Percentiles rank a stretch among this genome's conserved stretches.
Evolutionary conservation across 306 rosid genomes (phyloP).

Genomic region (Citrullus amarus): DNA sequence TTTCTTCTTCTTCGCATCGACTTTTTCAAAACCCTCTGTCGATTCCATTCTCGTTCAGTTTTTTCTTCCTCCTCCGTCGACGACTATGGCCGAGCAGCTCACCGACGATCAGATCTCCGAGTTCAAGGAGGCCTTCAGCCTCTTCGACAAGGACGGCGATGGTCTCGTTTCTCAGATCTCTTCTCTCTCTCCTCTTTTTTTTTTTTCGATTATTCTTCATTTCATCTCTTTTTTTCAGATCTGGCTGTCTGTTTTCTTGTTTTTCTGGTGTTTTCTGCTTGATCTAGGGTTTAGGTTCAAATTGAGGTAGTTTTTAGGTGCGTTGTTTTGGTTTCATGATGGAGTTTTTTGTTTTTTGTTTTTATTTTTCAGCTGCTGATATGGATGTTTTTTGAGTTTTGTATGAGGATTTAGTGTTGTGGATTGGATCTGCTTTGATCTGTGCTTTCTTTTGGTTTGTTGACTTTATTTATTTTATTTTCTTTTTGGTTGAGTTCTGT

Average conservation of each 20-base stretch:
- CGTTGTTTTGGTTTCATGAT: background rate
- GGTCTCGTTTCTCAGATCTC: slow-evolving; percentile 50
- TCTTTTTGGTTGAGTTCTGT: background rate
- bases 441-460: too few species aligned
- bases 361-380: background rate
- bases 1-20: background rate
- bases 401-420: background rate
- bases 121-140: slow-evolving; percentile 80
- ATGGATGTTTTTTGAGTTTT: background rate
- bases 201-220: background rate
- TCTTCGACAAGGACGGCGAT: slow-evolving; percentile 83
- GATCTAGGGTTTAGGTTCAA: slow-evolving; percentile 7
- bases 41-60: background rate
- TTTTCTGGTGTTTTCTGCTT: background rate
- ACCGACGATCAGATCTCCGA: slow-evolving; percentile 79
- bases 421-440: background rate
- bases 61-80: slow-evolving; percentile 10
- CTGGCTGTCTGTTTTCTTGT: background rate
- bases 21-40: background rate
- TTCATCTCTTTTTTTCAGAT: background rate
- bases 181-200: background rate
- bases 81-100: slow-evolving; percentile 73
- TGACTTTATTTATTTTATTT: background rate
- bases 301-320: background rate
- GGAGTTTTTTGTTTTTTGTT: background rate